These are phyloP conservation scores for Rhipidocladum racemiflorum DNA, from an alignment of 176 grass and related monocot species.

Conservation along the genomic window DNA sequence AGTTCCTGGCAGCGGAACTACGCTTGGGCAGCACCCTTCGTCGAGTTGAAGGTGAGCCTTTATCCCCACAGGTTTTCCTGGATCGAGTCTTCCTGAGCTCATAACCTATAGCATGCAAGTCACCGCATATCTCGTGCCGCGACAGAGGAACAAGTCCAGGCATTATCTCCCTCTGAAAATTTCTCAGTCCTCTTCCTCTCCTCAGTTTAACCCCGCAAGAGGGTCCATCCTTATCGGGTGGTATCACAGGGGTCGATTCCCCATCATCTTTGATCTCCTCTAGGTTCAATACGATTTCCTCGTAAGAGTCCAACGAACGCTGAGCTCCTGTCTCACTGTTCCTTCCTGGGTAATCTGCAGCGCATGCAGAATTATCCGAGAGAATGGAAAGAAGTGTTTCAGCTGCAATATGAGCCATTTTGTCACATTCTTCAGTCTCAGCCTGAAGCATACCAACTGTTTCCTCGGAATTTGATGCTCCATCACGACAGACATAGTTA, in stretches of 20 bases:
- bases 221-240: slow-evolving; percentile 38
- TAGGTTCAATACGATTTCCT: slow-evolving; percentile 48
- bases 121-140: slow-evolving; percentile 77
- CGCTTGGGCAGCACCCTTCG: slow-evolving; percentile 28
- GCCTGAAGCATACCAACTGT: slow-evolving; percentile 10
- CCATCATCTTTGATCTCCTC: slow-evolving; percentile 72
- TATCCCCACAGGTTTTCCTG: slow-evolving; percentile 39
- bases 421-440: slow-evolving; percentile 23
- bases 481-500: neutral
- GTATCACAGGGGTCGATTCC: slow-evolving; percentile 31
- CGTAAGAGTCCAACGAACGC: slow-evolving; percentile 60
- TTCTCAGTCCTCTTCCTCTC: slow-evolving; percentile 73
- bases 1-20: slow-evolving; percentile 22
- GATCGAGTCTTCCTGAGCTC: slow-evolving; percentile 59
- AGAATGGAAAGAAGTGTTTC: slow-evolving; percentile 72
- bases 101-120: slow-evolving; percentile 67
- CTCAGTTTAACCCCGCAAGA: slow-evolving; percentile 55
- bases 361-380: slow-evolving; percentile 31
- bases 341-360: slow-evolving; percentile 1
- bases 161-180: slow-evolving; percentile 85
- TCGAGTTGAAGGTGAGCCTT: slow-evolving; percentile 27
- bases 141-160: slow-evolving; percentile 77
- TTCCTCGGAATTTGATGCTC: slow-evolving; percentile 17
- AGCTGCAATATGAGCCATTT: slow-evolving; percentile 39
- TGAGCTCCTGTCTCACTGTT: slow-evolving; percentile 13